Evolutionary conservation across 257 asterid species (phyloP).

Genomic region (Solanum stenotomum): DNA sequence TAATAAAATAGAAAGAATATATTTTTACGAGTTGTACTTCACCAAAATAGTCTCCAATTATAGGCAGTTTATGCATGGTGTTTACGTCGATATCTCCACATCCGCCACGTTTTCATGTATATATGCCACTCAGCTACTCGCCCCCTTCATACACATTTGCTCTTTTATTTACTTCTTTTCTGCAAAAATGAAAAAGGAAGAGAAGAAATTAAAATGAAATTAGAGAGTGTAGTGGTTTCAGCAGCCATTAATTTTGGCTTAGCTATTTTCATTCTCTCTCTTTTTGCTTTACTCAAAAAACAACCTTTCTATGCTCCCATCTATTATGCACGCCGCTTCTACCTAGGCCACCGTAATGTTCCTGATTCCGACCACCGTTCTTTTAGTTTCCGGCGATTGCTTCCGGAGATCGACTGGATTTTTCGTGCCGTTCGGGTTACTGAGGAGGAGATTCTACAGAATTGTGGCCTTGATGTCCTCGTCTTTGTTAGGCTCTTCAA

Average conservation of each 20-base stretch:
- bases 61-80: neutral
- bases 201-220: slow-evolving; percentile 31
- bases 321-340: slow-evolving; percentile 67
- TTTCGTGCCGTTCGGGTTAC: slow-evolving; percentile 39
- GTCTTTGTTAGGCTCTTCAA: slow-evolving; percentile 65
- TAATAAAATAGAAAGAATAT: too few species aligned
- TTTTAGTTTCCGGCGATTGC: slow-evolving; percentile 30
- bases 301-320: slow-evolving; percentile 61
- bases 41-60: neutral
- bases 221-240: slow-evolving; percentile 55
- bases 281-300: slow-evolving; percentile 57
- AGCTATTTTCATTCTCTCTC: slow-evolving; percentile 52
- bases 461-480: slow-evolving; percentile 71
- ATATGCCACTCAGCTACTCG: neutral
- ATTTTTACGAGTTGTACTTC: neutral
- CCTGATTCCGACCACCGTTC: slow-evolving; percentile 19
- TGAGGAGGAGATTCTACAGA: slow-evolving; percentile 67
- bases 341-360: slow-evolving; percentile 34
- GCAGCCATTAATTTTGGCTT: slow-evolving; percentile 72
- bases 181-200: neutral
- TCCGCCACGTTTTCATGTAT: neutral
- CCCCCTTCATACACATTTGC: neutral
- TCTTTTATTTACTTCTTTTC: neutral
- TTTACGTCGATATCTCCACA: neutral
- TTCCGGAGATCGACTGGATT: slow-evolving; percentile 74